Percentiles rank a stretch among this genome's conserved stretches.
Conservation (phyloP, 345 rosid species). For the Eutrema japonicum region DNA sequence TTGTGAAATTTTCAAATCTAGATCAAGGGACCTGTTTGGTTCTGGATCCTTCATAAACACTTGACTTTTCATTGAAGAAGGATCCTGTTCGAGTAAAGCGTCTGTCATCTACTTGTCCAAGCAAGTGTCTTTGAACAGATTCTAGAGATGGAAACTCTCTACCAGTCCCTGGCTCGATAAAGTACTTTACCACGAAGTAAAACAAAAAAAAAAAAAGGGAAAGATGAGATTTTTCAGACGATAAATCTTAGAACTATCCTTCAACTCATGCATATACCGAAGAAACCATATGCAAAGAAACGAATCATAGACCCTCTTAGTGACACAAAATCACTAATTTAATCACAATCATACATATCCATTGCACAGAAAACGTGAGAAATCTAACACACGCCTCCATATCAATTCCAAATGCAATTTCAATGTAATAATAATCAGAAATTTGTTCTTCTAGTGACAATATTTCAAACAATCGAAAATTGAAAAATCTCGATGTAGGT, state of each 20-base stretch:
- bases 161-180: constrained; percentile 37
- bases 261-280: neutral
- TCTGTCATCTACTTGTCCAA: constrained; percentile 18
- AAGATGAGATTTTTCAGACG: neutral
- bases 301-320: neutral
- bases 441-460: neutral
- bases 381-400: constrained; percentile 6
- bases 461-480: neutral
- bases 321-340: neutral
- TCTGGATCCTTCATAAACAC: constrained; percentile 28
- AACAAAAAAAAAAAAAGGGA: neutral
- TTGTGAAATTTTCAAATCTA: constrained; percentile 18
- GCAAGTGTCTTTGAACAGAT: constrained; percentile 34
- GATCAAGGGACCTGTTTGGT: constrained; percentile 29
- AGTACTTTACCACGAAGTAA: constrained; percentile 19
- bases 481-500: neutral
- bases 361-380: neutral
- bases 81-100: constrained; percentile 21
- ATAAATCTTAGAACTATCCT: neutral
- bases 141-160: constrained; percentile 36
- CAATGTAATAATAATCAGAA: neutral
- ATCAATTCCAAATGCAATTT: neutral
- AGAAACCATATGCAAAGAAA: constrained; percentile 12
- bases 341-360: constrained; percentile 11
- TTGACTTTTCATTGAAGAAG: neutral